These are phyloP conservation scores for Cutaneotrichosporon mucoides DNA, from an alignment of 1,284 basidiomycete species.

Conservation along the genomic window DNA sequence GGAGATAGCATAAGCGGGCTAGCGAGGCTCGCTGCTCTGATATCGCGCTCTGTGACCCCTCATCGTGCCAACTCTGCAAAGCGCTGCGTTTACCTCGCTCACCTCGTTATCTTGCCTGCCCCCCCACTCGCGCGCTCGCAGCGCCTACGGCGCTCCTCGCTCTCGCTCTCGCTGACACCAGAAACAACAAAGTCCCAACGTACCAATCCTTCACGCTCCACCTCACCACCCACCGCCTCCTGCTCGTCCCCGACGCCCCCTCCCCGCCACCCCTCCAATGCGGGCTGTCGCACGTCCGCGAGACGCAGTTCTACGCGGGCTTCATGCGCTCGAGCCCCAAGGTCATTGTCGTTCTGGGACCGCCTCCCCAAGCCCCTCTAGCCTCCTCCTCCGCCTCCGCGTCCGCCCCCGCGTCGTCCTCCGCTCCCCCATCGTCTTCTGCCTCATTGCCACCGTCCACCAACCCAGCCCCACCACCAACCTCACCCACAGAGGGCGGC, in stretches of 20 bases:
- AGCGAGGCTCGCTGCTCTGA: too few species aligned
- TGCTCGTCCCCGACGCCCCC: conserved; percentile 44
- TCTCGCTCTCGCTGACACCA: conserved; percentile 40
- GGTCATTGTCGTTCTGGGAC: conserved; percentile 60
- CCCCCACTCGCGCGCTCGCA: too few species aligned
- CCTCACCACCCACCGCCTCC: conserved; percentile 71
- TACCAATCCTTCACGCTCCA: conserved; percentile 67
- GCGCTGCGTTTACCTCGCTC: too few species aligned
- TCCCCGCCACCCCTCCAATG: conserved; percentile 56
- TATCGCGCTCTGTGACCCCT: too few species aligned
- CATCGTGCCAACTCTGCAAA: too few species aligned
- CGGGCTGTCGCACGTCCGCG: conserved; percentile 60
- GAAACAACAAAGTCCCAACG: conserved; percentile 66
- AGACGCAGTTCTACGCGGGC: conserved; percentile 87
- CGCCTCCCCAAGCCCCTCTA: neutral
- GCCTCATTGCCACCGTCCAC: too few species aligned
- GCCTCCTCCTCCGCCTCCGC: neutral
- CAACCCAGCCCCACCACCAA: neutral
- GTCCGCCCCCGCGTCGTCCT: neutral
- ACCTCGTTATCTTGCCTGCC: too few species aligned
- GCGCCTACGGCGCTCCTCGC: too few species aligned
- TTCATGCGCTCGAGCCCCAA: conserved; percentile 88
- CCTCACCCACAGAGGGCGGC: neutral
- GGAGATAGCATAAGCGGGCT: too few species aligned
- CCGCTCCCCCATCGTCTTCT: too few species aligned